Evolutionary conservation across 345 rosid species (phyloP), one percentile per base, ranked within the genome.

Genomic region (Raphanus sativus): DNA sequence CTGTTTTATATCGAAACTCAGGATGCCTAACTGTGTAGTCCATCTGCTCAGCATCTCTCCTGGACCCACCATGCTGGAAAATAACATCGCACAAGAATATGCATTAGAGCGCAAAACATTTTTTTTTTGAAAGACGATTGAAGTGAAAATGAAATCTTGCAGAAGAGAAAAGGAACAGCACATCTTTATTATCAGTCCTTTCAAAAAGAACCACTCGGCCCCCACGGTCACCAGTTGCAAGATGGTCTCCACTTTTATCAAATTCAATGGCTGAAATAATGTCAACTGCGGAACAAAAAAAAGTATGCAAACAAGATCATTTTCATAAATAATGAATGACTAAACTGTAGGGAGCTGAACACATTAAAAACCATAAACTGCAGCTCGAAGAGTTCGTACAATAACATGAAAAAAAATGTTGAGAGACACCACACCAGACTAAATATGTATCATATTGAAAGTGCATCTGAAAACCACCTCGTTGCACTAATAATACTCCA

Each of bases 161-260:
- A 66, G 69, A 67, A 67, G 56, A 55, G 60, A 60, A 58, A 59
- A 36, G 79, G 60, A 73, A 81, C 92, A 81, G 12, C 76, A 95
- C 99, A 82, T 89, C 91, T 81, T 81, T 89, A n/a, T 81, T 72
- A 80, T 91, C 98, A 5, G 96, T 90, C 85, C 97, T 90, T 86
- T 95, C 99, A 81, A 95, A 95, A 36, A 95, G 91, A 85, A 95
- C 99, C 64, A 95, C 99, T 17, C 99, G 91, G 28, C 99, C 99
- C 45, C 99, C 99, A 77, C 99, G 93, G 82, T 95, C 99, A 79
- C 99, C 99, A 64, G 99, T 95, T 52, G 98, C 97, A 71, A 95
- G 99, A 87, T 95, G 98, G 79, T 95, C 90, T 7, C 99, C 99
- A 75, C 81, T 86, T 89, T 85, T 91, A 85, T 95, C 99, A 83